Evolutionary conservation across 495 filamentous ascomycete species (phyloP).

Genomic region (Bacidia rubella): DNA sequence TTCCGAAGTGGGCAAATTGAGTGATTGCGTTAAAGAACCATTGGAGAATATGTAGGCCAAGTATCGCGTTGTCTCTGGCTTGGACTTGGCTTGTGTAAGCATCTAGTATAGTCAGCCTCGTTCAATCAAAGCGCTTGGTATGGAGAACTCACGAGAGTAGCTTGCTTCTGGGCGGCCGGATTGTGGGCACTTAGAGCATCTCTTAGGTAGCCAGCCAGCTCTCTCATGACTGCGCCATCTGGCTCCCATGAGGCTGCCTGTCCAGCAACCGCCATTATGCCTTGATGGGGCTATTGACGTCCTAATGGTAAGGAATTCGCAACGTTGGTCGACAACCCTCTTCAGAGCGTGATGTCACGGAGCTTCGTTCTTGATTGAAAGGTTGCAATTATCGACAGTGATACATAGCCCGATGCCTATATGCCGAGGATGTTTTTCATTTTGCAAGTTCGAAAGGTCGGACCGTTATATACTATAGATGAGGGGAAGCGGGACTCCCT

Average conservation of each 20-base stretch:
- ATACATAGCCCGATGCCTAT: no score
- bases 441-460: no score
- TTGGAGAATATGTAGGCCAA: slow-evolving; percentile 80
- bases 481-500: no score
- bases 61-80: slow-evolving; percentile 94
- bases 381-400: no score
- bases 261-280: not conserved
- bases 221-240: slow-evolving; percentile 67
- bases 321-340: no score
- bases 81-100: slow-evolving; percentile 80
- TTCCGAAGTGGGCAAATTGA: slow-evolving; percentile 42
- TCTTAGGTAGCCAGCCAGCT: slow-evolving; percentile 76
- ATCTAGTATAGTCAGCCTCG: slow-evolving; percentile 42
- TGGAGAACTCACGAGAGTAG: slow-evolving; percentile 45
- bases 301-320: not conserved
- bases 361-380: no score
- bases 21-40: slow-evolving; percentile 39
- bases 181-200: slow-evolving; percentile 83
- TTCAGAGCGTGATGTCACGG: no score
- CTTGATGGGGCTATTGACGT: not conserved
- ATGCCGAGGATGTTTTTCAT: no score
- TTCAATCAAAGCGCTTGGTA: not conserved
- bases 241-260: slow-evolving; percentile 81
- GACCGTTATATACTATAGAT: no score
- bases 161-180: slow-evolving; percentile 65